phyloP scores from a whole-genome alignment of 2,329 filamentous ascomycete species.

The Aspergillus pseudoterreus region DNA sequence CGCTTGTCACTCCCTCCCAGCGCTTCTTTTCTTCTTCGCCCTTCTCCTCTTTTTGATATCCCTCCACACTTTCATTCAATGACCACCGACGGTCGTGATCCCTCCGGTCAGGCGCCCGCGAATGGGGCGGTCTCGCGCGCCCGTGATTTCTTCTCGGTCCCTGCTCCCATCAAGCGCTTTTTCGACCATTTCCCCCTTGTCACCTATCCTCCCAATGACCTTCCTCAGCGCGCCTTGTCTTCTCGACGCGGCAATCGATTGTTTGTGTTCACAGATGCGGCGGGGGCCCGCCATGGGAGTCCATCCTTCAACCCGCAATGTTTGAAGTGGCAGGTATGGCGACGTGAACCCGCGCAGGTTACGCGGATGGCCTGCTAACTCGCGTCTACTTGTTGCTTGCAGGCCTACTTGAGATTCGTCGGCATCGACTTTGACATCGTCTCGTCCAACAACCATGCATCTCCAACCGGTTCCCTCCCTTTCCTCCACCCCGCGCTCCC shows the following conservation, averaged over 20 bases:
- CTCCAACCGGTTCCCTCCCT: slow-evolving; percentile 80
- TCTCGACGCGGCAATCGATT: slow-evolving; percentile 55
- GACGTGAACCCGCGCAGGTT: not conserved
- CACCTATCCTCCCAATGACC: slow-evolving; percentile 69
- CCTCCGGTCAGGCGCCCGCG: slow-evolving; percentile 21
- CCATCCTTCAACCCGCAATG: slow-evolving; percentile 91
- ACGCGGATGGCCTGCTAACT: not conserved
- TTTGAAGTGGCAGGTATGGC: slow-evolving; percentile 85
- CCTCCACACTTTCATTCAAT: slow-evolving; percentile 14
- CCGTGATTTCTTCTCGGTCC: slow-evolving; percentile 45
- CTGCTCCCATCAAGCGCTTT: slow-evolving; percentile 71
- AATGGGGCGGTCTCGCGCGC: slow-evolving; percentile 17
- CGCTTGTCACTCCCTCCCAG: not conserved
- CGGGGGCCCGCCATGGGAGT: slow-evolving; percentile 57
- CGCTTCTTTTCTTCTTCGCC: not conserved
- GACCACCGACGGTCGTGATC: slow-evolving; percentile 24
- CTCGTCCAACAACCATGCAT: slow-evolving; percentile 87
- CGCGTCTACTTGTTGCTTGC: not conserved
- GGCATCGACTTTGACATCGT: slow-evolving; percentile 63
- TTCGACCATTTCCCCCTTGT: slow-evolving; percentile 81
- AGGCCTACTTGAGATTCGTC: slow-evolving; percentile 81
- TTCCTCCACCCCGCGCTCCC: slow-evolving; percentile 67
- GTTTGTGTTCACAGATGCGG: slow-evolving; percentile 70
- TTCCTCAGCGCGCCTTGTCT: slow-evolving; percentile 61
- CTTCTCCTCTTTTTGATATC: not conserved